Percentiles rank a stretch among this genome's conserved stretches.
Conservation (phyloP, 2,329 filamentous ascomycete species). For the Dothiorella sarmentorum region DNA sequence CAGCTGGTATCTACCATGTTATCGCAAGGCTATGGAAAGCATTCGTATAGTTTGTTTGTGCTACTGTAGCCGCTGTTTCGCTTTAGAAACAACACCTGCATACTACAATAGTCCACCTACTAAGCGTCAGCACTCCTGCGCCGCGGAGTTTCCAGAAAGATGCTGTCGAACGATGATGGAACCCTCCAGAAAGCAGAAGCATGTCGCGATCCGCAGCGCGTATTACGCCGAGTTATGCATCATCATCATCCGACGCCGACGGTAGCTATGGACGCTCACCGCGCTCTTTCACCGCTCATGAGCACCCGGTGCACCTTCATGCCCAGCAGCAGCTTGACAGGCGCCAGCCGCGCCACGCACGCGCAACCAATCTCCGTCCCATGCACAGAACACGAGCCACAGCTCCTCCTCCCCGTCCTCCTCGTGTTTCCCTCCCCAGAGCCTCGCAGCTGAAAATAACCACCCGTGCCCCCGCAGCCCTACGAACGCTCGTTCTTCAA, state of each 20-base stretch:
- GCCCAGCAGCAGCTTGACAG: background rate
- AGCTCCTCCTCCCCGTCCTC: background rate
- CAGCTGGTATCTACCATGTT: no score
- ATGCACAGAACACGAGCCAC: background rate
- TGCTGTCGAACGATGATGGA: background rate
- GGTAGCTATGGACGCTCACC: no score
- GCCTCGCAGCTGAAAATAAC: background rate
- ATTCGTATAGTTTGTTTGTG: no score
- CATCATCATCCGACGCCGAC: no score
- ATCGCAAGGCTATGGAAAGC: no score
- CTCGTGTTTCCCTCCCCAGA: background rate
- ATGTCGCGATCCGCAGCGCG: background rate
- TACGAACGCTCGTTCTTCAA: no score
- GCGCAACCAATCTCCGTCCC: background rate
- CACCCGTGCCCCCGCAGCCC: background rate
- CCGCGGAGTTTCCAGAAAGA: background rate
- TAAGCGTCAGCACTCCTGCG: no score
- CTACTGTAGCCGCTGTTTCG: no score
- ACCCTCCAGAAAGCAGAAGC: background rate
- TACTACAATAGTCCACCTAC: no score
- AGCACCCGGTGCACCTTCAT: background rate
- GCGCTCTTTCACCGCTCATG: background rate
- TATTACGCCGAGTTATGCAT: background rate
- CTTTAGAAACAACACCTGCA: no score
- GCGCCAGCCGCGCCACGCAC: no score